Evolutionary conservation across 176 grass and related monocot genomes (phyloP), one percentile per base, ranked within the genome.

Genomic region (Metroxylon sagu): DNA sequence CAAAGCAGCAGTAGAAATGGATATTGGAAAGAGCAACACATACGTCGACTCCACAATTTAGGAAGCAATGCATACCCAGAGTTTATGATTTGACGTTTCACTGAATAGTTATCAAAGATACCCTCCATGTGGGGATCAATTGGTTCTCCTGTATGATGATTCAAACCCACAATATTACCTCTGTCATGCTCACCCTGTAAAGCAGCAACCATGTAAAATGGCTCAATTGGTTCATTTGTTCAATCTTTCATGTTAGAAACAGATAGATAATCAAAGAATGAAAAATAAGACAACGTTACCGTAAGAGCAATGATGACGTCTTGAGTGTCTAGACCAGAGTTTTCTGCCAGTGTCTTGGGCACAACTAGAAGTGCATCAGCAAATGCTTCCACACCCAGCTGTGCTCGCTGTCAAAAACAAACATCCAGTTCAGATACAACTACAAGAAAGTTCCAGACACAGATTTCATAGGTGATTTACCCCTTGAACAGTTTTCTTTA

Each of bases 361-460:
- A 97, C 85, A 55, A 97, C 93, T 58, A 97, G 83, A 70, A 97
- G 93, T 58, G 93, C 93, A 51, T 97, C 93, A 4, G 93, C 93
- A 85, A 97, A 97, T 31, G 93, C 93, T 19, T 85, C 84, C 25
- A 97, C 87, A 50, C 93, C 93, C 53, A 97, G 87, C 68, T 97
- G 93, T 64, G 87, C 87, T 57, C 93, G 75, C 93, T 97, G 76
- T 85, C 61, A n/a, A 43, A 8, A 82, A 65, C 18, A 17, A 2
- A 1, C 8, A 66, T 50, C 16, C 2, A 0, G 48, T 19, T 56
- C 0, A n/a, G 25, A 50, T 26, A 63, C 14, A 67, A 15, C 4
- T 28, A 6, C 5, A 71, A 66, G 5, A 16, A 49, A 60, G 8
- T 23, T 23, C 21, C 21, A 23, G 21, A 23, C 21, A 23, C 1